Evolutionary conservation across 2,329 filamentous ascomycete species (phyloP).

Genomic region (Fusarium neocosmosporiellum): DNA sequence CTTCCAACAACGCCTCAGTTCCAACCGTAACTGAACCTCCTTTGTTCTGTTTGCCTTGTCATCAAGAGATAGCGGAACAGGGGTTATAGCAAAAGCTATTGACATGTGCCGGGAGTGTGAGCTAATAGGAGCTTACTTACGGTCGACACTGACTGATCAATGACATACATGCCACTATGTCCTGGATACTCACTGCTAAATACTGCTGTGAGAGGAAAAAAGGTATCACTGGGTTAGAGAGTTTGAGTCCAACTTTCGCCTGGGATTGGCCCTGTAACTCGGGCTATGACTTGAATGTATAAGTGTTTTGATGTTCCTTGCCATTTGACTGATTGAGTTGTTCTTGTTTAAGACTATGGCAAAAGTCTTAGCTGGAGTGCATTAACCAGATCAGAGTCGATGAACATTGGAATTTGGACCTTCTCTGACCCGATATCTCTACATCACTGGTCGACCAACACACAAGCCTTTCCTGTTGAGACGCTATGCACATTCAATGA

Average conservation of each 20-base stretch:
- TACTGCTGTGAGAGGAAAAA: neutral
- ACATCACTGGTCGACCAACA: neutral
- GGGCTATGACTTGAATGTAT: neutral
- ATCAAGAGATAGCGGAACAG: neutral
- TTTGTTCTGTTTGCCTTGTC: neutral
- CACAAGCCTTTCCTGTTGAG: neutral
- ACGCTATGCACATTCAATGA: conserved; percentile 20
- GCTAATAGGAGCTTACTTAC: neutral
- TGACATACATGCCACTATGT: neutral
- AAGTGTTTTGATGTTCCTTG: neutral
- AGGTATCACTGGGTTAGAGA: neutral
- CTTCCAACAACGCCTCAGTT: neutral
- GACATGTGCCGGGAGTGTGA: neutral
- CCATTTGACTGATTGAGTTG: neutral
- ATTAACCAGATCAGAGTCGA: neutral
- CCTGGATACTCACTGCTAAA: neutral
- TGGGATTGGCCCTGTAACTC: neutral
- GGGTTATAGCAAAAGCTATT: neutral
- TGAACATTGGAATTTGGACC: neutral
- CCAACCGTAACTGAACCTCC: neutral
- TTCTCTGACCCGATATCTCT: neutral
- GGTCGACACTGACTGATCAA: neutral
- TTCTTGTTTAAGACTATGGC: neutral
- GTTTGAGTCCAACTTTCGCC: neutral
- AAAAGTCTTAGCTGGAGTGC: neutral